Base-by-base conservation (phyloP, 768 basidiomycete species). In the Podaxis mareebaensis region DNA sequence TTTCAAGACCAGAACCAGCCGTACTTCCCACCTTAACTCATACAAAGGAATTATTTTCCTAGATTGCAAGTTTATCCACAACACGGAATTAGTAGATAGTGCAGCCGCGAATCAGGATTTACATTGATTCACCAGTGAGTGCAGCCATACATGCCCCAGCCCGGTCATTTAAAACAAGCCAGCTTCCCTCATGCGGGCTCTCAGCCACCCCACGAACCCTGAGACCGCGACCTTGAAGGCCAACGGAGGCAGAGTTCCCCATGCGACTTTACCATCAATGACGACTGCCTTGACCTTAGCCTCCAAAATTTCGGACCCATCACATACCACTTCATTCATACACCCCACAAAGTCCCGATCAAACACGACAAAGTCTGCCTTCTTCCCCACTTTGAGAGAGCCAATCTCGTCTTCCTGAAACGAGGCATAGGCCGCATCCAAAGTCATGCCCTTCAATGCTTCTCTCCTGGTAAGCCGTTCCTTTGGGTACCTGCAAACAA, bases 391-490 rank as follows among this genome's bases (percentile, higher is more conserved):
- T 1, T 76, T 77, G 38, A 99, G 81, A 0, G 90, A 91, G 1
- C 96, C 96, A 1, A 89, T 76, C 5, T 78, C 77, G 17, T 83
- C 72, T 70, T 95, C 93, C 1, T 86, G 77, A 69, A 96, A 95
- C 0, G 91, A 85, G 0, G 95, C 95, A 67, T 93, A 95, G 1
- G 96, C 95, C 0, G 93, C 87, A 66, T 94, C 93, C 33, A 91
- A 77, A 0, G 95, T 96, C 90, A 96, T 93, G 11, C 96, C 92
- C 73, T 90, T 91, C 30, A 99, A 78, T 0, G 96, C 92, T 73
- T 98, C 89, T 15, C 80, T 78, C 4, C 95, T 84, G 4, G 92
- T 90, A 12, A 98, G 78, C n/a, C 82, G 79, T 72, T 98, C 84
- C 0, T 83, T 74, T 0, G 91, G 79, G 70, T 84, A 95, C 93